Base-by-base conservation (phyloP, 2,329 filamentous ascomycete genomes). In the Dactylonectria macrodidyma region DNA sequence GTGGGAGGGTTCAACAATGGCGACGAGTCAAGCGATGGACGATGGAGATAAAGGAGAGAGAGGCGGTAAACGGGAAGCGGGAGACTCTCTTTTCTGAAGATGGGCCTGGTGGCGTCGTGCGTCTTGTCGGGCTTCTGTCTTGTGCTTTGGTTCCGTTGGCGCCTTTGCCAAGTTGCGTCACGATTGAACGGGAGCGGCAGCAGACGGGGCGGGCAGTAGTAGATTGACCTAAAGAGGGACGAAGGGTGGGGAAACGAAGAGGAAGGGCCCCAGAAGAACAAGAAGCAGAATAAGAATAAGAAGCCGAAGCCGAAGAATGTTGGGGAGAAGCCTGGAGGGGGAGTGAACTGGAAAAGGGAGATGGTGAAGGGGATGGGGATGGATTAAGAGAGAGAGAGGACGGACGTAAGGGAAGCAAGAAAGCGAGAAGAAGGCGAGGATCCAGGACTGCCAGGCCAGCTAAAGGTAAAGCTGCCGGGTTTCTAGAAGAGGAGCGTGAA, bases 81-180 rank as follows among this genome's bases (percentile, higher is more conserved):
- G 26, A 30, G 72, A 73, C 72, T 65, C 58, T 14, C 16, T 26
- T 26, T 8, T 36, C 51, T 54, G 33, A 54, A 59, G 52, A 44
- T 56, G 65, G 46, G 69, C 60, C 70, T 66, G 71, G 71, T 75
- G 66, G 70, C 73, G 67, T 75, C 70, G 59, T 67, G 58, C 62
- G 56, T 64, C 62, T 71, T 65, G 59, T 62, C 64, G 56, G 55
- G 51, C 47, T 47, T 61, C 58, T 44, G 66, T 61, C 67, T 56
- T 68, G 65, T 64, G 26, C 26, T 30, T 55, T 66, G 62, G 52
- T 33, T 19, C 46, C 33, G 59, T 58, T 54, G 67, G 38, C 38
- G 62, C 59, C 50, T 64, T 44, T 61, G 65, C 56, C 55, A 67
- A 66, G 73, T 72, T 72, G 73, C 71, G 73, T 75, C 67, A 74